A percentile compares a stretch with the other conserved stretches of the same genome.
Evolutionary conservation across 208 protist species (phyloP).

Genomic region (Angomonas ambiguus): DNA sequence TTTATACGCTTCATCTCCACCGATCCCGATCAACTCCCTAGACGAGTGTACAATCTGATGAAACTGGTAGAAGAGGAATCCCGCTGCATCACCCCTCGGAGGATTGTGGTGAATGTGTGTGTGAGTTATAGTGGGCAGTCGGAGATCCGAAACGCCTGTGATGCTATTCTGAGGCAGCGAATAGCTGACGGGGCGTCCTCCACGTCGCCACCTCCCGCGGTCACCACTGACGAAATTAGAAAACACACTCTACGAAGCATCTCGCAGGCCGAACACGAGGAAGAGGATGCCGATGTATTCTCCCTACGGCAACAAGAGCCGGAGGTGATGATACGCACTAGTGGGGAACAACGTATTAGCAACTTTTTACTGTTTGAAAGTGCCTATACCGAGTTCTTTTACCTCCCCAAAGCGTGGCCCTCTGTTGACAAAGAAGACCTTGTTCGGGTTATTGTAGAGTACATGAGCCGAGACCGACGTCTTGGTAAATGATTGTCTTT

Average conservation of each 20-base stretch:
- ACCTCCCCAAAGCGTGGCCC: conserved; percentile 76
- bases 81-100: conserved; percentile 30
- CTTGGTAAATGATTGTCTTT: conserved; percentile 19
- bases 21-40: conserved; percentile 41
- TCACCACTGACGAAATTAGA: conserved; percentile 50
- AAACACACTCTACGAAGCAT: conserved; percentile 82
- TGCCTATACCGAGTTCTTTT: conserved; percentile 84
- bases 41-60: conserved; percentile 60
- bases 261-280: conserved; percentile 62
- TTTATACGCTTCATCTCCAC: conserved; percentile 87
- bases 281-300: conserved; percentile 46
- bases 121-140: conserved; percentile 86
- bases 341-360: conserved; percentile 79
- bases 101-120: conserved; percentile 79
- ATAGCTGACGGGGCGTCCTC: conserved; percentile 7
- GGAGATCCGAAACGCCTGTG: conserved; percentile 61
- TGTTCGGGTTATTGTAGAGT: conserved; percentile 34
- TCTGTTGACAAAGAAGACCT: conserved; percentile 58
- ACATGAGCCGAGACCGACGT: conserved; percentile 36
- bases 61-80: conserved; percentile 57
- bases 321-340: conserved; percentile 81
- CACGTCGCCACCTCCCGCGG: conserved; percentile 8
- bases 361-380: conserved; percentile 88
- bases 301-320: conserved; percentile 39
- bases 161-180: conserved; percentile 32